Conservation (phyloP, 257 asterid species). For the Solanum piurae region DNA sequence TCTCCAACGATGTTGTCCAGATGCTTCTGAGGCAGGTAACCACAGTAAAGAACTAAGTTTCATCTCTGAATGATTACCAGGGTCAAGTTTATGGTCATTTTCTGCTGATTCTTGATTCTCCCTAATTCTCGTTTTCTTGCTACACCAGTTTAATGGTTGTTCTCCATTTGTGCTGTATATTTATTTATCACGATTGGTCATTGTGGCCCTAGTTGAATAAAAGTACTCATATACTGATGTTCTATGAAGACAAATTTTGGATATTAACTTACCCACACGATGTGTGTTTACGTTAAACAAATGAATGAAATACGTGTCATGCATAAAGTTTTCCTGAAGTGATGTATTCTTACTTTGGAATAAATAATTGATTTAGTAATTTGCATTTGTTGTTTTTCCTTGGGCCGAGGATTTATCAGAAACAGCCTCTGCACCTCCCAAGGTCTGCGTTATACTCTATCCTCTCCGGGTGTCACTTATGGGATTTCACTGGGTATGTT, state of each 20-base stretch:
- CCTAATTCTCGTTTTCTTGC: not conserved
- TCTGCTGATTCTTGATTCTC: not conserved
- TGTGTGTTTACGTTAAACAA: not conserved
- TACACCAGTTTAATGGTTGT: not conserved
- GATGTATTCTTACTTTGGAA: not conserved
- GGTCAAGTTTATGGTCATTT: not conserved
- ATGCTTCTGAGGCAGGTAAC: conserved; percentile 91
- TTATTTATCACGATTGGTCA: not conserved
- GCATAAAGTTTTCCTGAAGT: not conserved
- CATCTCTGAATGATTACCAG: not conserved
- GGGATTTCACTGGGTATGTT: not conserved
- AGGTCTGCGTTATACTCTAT: not conserved
- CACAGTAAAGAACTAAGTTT: conserved; percentile 50
- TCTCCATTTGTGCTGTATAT: not conserved
- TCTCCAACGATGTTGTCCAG: conserved; percentile 62
- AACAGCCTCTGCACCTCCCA: not conserved
- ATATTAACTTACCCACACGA: not conserved
- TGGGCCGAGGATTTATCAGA: not conserved
- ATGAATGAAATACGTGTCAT: not conserved
- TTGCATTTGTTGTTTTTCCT: not conserved
- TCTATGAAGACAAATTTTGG: not conserved
- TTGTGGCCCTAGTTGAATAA: not conserved
- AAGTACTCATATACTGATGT: not conserved
- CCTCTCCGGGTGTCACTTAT: not conserved
- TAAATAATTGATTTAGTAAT: not conserved